A percentile compares a stretch with the other conserved stretches of the same genome.
phyloP scores from a whole-genome alignment of 768 basidiomycete species.

The Leccinum boreale region DNA sequence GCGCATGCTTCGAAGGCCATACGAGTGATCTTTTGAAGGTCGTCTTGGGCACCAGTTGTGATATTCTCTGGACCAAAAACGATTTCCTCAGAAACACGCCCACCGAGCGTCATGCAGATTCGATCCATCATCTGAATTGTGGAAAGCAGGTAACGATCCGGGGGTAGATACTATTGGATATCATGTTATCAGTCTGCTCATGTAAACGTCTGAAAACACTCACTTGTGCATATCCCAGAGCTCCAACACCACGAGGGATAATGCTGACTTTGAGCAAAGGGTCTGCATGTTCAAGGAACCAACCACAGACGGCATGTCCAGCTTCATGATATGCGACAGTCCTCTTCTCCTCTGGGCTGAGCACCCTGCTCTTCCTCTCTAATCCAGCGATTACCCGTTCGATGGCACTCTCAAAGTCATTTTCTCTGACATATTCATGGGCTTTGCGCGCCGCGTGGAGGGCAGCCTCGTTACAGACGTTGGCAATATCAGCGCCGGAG shows the following conservation, averaged over 20 bases:
- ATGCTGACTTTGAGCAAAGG: conserved; percentile 97
- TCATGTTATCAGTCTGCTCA: conserved; percentile 7
- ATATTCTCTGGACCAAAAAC: conserved; percentile 92
- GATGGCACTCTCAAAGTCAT: conserved; percentile 95
- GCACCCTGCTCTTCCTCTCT: conserved; percentile 91
- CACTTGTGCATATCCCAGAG: conserved; percentile 94
- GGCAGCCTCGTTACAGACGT: conserved; percentile 98
- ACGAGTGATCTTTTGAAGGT: conserved; percentile 94
- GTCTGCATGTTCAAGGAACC: conserved; percentile 98
- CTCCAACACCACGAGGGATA: conserved; percentile 94
- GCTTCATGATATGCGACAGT: conserved; percentile 99
- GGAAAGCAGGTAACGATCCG: conserved; percentile 93
- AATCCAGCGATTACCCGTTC: conserved; percentile 97
- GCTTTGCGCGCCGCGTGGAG: conserved; percentile 87
- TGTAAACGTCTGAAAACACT: conserved; percentile 13
- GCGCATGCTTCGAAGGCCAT: conserved; percentile 97
- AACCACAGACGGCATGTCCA: conserved; percentile 96
- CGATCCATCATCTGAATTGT: conserved; percentile 93
- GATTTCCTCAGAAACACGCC: conserved; percentile 97
- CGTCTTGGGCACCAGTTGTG: conserved; percentile 97
- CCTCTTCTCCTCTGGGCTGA: conserved; percentile 96
- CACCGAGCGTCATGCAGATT: conserved; percentile 98
- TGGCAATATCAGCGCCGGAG: conserved; percentile 98
- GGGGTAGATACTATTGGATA: conserved; percentile 74
- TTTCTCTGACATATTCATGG: conserved; percentile 73